Conservation (phyloP, 2,329 filamentous ascomycete genomes). For the Myriosclerotinia curreyana region DNA sequence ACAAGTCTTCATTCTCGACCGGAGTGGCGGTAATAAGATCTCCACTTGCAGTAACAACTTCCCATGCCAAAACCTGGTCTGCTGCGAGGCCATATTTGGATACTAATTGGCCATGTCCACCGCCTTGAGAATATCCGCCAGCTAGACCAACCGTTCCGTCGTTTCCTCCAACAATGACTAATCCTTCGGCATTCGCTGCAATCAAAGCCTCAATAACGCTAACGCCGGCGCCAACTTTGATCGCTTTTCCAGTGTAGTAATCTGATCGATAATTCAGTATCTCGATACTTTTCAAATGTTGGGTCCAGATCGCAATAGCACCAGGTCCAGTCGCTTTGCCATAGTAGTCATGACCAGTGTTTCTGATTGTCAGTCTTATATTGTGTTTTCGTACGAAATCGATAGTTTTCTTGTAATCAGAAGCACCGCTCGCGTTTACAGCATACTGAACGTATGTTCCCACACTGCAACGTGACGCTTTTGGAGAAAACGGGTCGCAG, state of each 20-base stretch:
- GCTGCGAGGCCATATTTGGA: constrained; percentile 55
- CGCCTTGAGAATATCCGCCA: constrained; percentile 56
- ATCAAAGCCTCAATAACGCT: constrained; percentile 44
- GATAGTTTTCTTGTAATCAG: constrained; percentile 39
- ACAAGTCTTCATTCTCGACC: constrained; percentile 53
- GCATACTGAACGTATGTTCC: constrained; percentile 42
- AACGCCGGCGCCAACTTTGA: constrained; percentile 15
- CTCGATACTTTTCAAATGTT: not conserved
- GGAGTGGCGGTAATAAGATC: constrained; percentile 49
- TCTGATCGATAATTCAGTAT: not conserved
- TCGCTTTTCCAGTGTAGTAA: constrained; percentile 1
- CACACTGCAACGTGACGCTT: constrained; percentile 41
- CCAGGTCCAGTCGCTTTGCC: constrained; percentile 10
- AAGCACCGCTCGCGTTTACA: constrained; percentile 32
- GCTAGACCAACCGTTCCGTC: constrained; percentile 45
- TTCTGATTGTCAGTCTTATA: constrained; percentile 49
- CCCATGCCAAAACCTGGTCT: constrained; percentile 57
- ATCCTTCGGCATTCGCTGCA: constrained; percentile 44
- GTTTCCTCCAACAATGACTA: constrained; percentile 50
- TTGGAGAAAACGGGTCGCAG: constrained; percentile 33
- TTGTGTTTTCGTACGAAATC: constrained; percentile 41
- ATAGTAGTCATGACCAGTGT: constrained; percentile 54
- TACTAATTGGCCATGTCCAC: constrained; percentile 54
- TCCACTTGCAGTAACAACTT: constrained; percentile 52
- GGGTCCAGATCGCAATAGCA: constrained; percentile 9